phyloP scores from a whole-genome alignment of 805 yeast species.

The Blastobotrys parvus region DNA sequence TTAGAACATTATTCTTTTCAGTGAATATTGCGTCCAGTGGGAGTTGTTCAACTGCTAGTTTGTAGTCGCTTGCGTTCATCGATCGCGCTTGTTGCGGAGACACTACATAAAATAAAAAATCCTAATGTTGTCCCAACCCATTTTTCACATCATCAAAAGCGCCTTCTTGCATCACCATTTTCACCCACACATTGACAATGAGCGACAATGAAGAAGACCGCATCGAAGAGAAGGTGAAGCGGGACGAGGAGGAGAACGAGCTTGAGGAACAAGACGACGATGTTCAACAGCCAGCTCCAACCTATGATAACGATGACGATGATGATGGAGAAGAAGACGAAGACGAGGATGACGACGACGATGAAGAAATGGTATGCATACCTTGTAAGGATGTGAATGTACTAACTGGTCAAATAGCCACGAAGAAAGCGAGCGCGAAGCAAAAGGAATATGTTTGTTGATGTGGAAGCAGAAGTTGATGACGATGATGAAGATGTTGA shows the following conservation, averaged over 20 bases:
- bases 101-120: too few relatives aligned
- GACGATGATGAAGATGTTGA: conserved; percentile 93
- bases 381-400: background rate
- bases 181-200: too few relatives aligned
- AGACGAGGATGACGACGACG: conserved; percentile 90
- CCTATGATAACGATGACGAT: conserved; percentile 54
- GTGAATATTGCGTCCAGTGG: background rate
- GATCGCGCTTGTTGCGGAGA: too few relatives aligned
- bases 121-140: too few relatives aligned
- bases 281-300: conserved; percentile 49
- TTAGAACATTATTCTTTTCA: conserved; percentile 21
- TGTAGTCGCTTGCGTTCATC: too few relatives aligned
- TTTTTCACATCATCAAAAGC: too few relatives aligned
- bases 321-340: conserved; percentile 89
- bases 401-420: conserved; percentile 6
- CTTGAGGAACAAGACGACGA: conserved; percentile 53
- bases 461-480: conserved; percentile 98
- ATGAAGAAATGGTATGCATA: conserved; percentile 64
- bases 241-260: conserved; percentile 27
- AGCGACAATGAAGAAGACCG: conserved; percentile 1
- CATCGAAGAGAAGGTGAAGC: conserved; percentile 17
- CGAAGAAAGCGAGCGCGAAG: conserved; percentile 33
- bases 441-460: conserved; percentile 76
- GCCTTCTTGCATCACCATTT: too few relatives aligned
- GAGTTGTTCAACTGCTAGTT: background rate